These are phyloP conservation scores for Naganishia kalamii DNA, from an alignment of 768 basidiomycete species.

Conservation along the genomic window DNA sequence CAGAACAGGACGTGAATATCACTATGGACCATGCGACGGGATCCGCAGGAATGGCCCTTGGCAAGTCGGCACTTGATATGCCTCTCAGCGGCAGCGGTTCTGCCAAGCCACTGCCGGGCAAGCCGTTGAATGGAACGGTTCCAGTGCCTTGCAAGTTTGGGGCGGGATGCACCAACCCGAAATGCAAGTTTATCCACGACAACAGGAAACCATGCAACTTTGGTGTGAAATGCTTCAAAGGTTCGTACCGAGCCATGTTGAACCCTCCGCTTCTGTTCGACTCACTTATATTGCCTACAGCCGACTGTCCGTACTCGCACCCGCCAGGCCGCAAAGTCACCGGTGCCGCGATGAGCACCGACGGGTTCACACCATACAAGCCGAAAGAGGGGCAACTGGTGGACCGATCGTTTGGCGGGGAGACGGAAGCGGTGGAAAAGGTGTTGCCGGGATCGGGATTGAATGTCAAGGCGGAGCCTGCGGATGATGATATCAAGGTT, in stretches of 20 bases:
- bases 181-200: slow-evolving; percentile 22
- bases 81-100: neutral
- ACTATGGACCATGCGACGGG: slow-evolving; percentile 4
- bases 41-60: slow-evolving; percentile 5
- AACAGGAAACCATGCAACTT: slow-evolving; percentile 62
- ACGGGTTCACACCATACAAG: slow-evolving; percentile 17
- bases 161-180: slow-evolving; percentile 58
- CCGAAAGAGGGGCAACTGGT: slow-evolving; percentile 10
- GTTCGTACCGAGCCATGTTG: slow-evolving; percentile 31
- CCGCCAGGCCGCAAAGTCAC: slow-evolving; percentile 53
- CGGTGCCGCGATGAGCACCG: neutral
- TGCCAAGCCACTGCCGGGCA: slow-evolving; percentile 24
- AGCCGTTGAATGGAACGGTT: slow-evolving; percentile 28
- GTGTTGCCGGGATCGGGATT: slow-evolving; percentile 18
- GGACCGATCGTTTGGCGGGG: slow-evolving; percentile 20
- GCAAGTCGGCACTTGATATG: slow-evolving; percentile 10
- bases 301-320: slow-evolving; percentile 82
- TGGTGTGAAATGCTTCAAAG: slow-evolving; percentile 76
- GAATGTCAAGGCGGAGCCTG: neutral
- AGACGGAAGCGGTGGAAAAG: slow-evolving; percentile 16
- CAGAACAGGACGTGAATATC: slow-evolving; percentile 38
- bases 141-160: slow-evolving; percentile 53
- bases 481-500: slow-evolving; percentile 15
- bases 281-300: slow-evolving; percentile 33
- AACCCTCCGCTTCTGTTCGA: neutral